Base-by-base conservation (phyloP, 2,329 filamentous ascomycete species). In the Colletotrichum aenigma region DNA sequence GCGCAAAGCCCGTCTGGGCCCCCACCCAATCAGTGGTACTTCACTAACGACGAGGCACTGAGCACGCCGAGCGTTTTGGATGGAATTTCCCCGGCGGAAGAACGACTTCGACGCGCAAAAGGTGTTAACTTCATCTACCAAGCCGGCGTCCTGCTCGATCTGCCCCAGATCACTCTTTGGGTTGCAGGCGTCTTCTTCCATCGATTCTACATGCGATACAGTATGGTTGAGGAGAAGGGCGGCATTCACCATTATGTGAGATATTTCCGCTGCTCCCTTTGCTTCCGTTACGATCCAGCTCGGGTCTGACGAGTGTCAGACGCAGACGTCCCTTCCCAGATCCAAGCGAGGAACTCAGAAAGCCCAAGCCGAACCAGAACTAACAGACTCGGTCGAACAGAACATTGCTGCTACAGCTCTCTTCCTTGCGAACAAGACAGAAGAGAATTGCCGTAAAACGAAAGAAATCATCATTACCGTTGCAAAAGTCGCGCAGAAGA, bases 71-170 rank as follows among this genome's bases (percentile, higher is more conserved):
- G 95, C 68, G 93, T 97, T 75, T 85, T 96, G 16, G 95, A 98
- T 79, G 96, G 96, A 26, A 91, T 98, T 82, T 84, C 92, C 10
- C 89, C 93, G 5, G 91, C 93, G 34, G 93, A 97, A 82, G 97
- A 98, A 86, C 90, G 95, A 77, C 90, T 94, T 78, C 90, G 94
- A 74, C 92, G 97, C 71, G 94, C 94, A 76, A 98, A 98, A 84
- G 96, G 97, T 62, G 94, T 98, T 82, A 98, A 98, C 84, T 99
- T 99, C 86, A 98, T 99, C 81, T 93, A 95, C 77, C 96, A 98
- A 84, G 95, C 96, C 60, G 97, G 96, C 78, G 95, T 98, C 79
- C 93, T 98, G 87, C 91, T 98, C 68, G 96, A 98, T 83, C 88
- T 98, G 66, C 96, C 96, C 15, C 96, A 98, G 84, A 92, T 97